A percentile compares a stretch with the other conserved stretches of the same genome.
Conservation (phyloP, 129 eudicot genomes). For the Chrysanthemum makinoi region DNA sequence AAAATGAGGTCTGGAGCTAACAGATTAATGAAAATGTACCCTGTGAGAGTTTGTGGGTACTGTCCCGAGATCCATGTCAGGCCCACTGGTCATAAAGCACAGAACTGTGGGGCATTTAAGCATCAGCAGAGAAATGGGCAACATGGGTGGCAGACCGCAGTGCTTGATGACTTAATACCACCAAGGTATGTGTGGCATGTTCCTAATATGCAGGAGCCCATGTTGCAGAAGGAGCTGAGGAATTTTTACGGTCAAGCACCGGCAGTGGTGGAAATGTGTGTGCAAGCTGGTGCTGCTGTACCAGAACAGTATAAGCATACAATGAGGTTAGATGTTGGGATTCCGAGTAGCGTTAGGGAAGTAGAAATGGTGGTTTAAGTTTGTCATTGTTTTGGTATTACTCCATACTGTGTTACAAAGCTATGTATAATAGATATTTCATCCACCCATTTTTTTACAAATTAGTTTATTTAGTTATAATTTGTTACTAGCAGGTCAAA, state of each 20-base stretch:
- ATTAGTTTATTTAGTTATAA: no score
- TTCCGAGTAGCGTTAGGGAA: conserved; percentile 72
- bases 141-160: conserved; percentile 97
- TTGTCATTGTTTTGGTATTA: background rate
- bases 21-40: conserved; percentile 84
- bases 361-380: conserved; percentile 88
- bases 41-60: conserved; percentile 88
- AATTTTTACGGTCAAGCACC: conserved; percentile 99
- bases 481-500: no score
- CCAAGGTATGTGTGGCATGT: conserved; percentile 98
- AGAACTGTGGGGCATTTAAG: conserved; percentile 91
- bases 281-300: conserved; percentile 84
- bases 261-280: conserved; percentile 85
- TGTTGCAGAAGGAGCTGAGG: conserved; percentile 67
- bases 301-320: conserved; percentile 90
- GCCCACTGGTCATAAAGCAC: conserved; percentile 90
- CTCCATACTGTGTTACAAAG: no score
- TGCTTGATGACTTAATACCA: conserved; percentile 82
- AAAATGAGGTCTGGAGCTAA: conserved; percentile 80
- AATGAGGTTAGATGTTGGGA: conserved; percentile 94
- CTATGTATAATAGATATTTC: no score
- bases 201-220: conserved; percentile 64
- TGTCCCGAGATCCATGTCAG: conserved; percentile 95
- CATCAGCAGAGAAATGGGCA: conserved; percentile 99
- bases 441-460: no score